Evolutionary conservation across 768 basidiomycete species (phyloP).

Genomic region (Tricholoma bakamatsutake): DNA sequence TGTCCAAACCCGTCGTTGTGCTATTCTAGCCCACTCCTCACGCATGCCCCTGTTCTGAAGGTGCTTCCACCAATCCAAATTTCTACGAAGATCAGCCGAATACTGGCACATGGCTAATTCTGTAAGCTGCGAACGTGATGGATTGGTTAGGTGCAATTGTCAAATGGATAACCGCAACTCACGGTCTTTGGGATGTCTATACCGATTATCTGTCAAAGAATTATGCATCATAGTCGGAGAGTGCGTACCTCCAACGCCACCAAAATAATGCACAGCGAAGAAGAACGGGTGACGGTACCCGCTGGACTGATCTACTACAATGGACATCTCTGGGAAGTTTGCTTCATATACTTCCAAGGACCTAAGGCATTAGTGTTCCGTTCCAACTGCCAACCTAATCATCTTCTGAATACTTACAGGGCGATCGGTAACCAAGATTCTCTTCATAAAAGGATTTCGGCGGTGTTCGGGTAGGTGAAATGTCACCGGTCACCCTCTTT

Average conservation of each 20-base stretch:
- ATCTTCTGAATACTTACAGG: too few relatives aligned
- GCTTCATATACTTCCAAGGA: neutral
- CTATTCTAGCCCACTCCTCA: slow-evolving; percentile 27
- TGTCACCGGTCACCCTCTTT: too few relatives aligned
- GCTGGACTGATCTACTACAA: slow-evolving; percentile 19
- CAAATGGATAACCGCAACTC: slow-evolving; percentile 8
- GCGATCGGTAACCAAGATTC: too few relatives aligned
- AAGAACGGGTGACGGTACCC: slow-evolving; percentile 49
- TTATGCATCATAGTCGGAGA: neutral
- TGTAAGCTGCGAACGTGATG: slow-evolving; percentile 25
- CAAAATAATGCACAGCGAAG: slow-evolving; percentile 35
- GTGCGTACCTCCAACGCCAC: slow-evolving; percentile 40
- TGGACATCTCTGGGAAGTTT: neutral
- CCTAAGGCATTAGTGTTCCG: too few relatives aligned
- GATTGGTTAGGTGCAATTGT: neutral
- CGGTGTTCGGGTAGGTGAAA: too few relatives aligned
- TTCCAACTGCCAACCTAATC: too few relatives aligned
- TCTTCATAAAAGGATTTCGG: too few relatives aligned
- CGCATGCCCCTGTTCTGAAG: slow-evolving; percentile 20
- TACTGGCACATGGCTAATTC: slow-evolving; percentile 47
- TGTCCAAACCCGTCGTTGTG: slow-evolving; percentile 23
- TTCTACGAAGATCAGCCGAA: slow-evolving; percentile 37
- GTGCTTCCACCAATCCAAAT: slow-evolving; percentile 35
- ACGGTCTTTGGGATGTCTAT: slow-evolving; percentile 46
- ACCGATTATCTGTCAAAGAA: neutral